phyloP scores from a whole-genome alignment of 2,329 filamentous ascomycete species.

The Tolypocladium sp. region DNA sequence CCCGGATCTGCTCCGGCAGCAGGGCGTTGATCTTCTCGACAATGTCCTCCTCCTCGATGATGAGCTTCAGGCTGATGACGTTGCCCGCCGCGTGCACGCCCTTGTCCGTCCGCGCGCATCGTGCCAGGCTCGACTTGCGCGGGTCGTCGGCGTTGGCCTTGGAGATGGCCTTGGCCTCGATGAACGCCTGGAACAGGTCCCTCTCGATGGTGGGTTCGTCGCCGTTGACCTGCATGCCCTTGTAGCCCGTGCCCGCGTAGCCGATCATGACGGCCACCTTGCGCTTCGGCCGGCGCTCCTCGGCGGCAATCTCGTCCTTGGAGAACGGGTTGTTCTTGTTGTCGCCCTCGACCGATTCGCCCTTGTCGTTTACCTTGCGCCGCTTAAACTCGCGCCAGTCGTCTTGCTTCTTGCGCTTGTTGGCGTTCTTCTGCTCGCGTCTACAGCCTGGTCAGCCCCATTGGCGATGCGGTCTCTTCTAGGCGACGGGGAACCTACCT shows the following conservation, averaged over 20 bases:
- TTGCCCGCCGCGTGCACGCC: conserved; percentile 95
- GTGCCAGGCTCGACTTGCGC: conserved; percentile 88
- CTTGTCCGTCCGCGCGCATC: conserved; percentile 94
- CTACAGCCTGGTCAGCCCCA: conserved; percentile 25
- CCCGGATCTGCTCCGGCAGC: conserved; percentile 78
- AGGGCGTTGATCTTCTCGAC: conserved; percentile 85
- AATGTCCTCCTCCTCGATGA: conserved; percentile 82
- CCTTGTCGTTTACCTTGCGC: conserved; percentile 27
- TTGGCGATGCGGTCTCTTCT: conserved; percentile 9
- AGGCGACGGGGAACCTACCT: conserved; percentile 3
- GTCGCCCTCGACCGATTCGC: conserved; percentile 19
- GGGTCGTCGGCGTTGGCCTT: conserved; percentile 96
- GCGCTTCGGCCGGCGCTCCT: conserved; percentile 82
- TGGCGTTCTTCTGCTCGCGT: conserved; percentile 19
- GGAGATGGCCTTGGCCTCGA: conserved; percentile 84
- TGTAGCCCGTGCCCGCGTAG: conserved; percentile 93
- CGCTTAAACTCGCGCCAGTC: conserved; percentile 33
- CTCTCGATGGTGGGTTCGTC: conserved; percentile 90
- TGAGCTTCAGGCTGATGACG: conserved; percentile 89
- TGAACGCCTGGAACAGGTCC: conserved; percentile 86
- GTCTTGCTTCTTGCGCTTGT: conserved; percentile 29
- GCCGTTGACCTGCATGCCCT: conserved; percentile 86
- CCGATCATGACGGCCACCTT: conserved; percentile 95
- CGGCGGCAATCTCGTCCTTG: conserved; percentile 78
- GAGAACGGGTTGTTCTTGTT: conserved; percentile 39